These are phyloP conservation scores for Aspergillus sp. DNA, from an alignment of 2,329 filamentous ascomycete genomes.

Conservation along the genomic window DNA sequence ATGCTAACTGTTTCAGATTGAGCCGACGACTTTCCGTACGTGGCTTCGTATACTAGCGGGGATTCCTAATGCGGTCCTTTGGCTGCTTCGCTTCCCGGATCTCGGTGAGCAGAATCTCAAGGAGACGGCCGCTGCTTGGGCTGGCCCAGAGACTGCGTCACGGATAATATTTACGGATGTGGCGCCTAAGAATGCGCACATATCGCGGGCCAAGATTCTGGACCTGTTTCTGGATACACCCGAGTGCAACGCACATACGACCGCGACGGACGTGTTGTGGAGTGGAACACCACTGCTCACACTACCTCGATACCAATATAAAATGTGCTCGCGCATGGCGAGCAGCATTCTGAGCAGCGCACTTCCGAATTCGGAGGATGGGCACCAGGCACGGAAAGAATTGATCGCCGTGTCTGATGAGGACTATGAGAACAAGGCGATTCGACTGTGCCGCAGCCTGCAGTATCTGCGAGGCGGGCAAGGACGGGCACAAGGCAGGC, in stretches of 20 bases:
- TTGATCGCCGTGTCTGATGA: slow-evolving; percentile 74
- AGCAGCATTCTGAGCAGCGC: slow-evolving; percentile 90
- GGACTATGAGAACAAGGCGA: slow-evolving; percentile 77
- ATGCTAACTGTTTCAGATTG: slow-evolving; percentile 59
- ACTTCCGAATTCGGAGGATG: slow-evolving; percentile 67
- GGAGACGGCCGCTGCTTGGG: slow-evolving; percentile 77
- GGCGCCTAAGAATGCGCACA: slow-evolving; percentile 90
- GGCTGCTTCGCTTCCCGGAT: slow-evolving; percentile 95
- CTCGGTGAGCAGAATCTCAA: slow-evolving; percentile 81
- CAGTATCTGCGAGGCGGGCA: slow-evolving; percentile 48
- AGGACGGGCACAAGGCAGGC: slow-evolving; percentile 53
- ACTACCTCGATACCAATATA: slow-evolving; percentile 85
- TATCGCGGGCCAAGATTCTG: slow-evolving; percentile 82
- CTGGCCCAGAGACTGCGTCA: slow-evolving; percentile 74
- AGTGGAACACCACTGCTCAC: slow-evolving; percentile 91
- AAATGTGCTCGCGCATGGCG: slow-evolving; percentile 99
- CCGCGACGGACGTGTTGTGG: slow-evolving; percentile 93
- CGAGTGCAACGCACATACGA: slow-evolving; percentile 97
- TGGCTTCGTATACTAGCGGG: slow-evolving; percentile 88
- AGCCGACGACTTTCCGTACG: slow-evolving; percentile 90
- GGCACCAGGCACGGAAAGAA: slow-evolving; percentile 63
- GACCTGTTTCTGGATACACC: slow-evolving; percentile 96
- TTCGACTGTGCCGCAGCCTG: slow-evolving; percentile 61
- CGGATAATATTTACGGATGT: slow-evolving; percentile 95
- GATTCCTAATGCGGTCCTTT: slow-evolving; percentile 83